phyloP scores from a whole-genome alignment of 2,329 filamentous ascomycete genomes.

The Trichoderma sp. region DNA sequence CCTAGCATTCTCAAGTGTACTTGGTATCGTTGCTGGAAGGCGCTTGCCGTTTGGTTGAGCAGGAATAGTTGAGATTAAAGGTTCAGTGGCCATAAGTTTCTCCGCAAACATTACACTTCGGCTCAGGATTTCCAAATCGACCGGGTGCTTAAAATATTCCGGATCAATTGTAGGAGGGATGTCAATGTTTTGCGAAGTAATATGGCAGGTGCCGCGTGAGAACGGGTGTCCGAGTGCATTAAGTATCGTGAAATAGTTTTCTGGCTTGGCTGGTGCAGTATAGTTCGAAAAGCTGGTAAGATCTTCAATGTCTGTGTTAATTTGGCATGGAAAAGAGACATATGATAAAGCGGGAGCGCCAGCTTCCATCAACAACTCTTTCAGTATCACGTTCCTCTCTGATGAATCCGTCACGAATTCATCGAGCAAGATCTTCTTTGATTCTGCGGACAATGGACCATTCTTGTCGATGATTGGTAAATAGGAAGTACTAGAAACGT shows the following conservation, averaged over 20 bases:
- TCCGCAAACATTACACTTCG: not conserved
- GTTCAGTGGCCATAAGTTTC: not conserved
- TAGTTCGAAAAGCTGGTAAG: not conserved
- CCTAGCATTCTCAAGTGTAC: not conserved
- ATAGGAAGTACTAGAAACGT: not conserved
- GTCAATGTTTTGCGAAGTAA: not conserved
- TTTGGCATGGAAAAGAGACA: not conserved
- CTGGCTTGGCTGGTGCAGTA: not conserved
- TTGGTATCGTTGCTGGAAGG: not conserved
- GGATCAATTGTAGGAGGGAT: not conserved
- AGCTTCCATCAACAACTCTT: not conserved
- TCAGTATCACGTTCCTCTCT: not conserved
- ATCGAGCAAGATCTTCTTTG: not conserved
- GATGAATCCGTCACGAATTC: not conserved
- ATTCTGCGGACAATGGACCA: not conserved
- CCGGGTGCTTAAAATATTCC: not conserved
- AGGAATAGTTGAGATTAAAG: not conserved
- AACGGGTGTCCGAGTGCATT: not conserved
- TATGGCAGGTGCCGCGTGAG: not conserved
- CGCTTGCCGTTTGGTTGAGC: not conserved
- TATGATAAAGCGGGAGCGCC: not conserved
- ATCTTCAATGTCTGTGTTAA: not conserved
- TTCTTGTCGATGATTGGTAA: not conserved
- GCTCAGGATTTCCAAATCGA: not conserved
- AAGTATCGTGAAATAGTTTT: not conserved